phyloP scores from a whole-genome alignment of 176 grass and related monocot species.

The Miscanthus lutarioriparius region DNA sequence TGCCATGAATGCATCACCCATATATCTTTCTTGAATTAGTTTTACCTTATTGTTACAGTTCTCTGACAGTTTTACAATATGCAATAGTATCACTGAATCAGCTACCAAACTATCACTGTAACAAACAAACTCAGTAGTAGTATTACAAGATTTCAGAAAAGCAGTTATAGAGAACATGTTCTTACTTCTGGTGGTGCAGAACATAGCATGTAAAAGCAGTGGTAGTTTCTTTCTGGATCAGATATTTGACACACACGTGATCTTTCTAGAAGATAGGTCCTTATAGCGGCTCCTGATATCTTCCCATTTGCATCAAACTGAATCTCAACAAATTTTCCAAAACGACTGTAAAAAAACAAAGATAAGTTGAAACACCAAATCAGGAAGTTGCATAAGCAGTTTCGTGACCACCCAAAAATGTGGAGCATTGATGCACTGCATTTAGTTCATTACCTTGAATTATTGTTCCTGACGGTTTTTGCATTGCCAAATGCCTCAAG shows the following conservation, averaged over 20 bases:
- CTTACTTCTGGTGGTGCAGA: constrained; percentile 66
- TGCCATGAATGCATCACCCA: constrained; percentile 2
- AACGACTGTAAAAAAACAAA: constrained; percentile 67
- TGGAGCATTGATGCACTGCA: constrained; percentile 8
- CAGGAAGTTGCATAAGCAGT: background rate
- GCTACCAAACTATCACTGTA: background rate
- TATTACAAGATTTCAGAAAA: constrained; percentile 26
- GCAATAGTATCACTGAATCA: constrained; percentile 3
- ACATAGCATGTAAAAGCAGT: constrained; percentile 96
- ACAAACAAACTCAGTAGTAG: background rate
- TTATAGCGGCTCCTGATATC: constrained; percentile 90
- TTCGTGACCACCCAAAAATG: constrained; percentile 21
- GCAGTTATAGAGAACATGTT: background rate
- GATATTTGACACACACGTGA: constrained; percentile 95
- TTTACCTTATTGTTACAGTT: constrained; percentile 8
- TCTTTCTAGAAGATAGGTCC: constrained; percentile 90
- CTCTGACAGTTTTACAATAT: constrained; percentile 9
- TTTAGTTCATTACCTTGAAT: constrained; percentile 66
- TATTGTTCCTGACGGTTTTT: constrained; percentile 94
- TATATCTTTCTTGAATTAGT: constrained; percentile 1
- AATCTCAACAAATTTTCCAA: constrained; percentile 95
- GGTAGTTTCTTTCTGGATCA: constrained; percentile 91
- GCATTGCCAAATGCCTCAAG: constrained; percentile 96
- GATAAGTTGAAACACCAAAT: constrained; percentile 23
- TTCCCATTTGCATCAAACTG: constrained; percentile 71